Conservation (phyloP, 1,139 yeast genomes). For the Pichia inconspicua region DNA sequence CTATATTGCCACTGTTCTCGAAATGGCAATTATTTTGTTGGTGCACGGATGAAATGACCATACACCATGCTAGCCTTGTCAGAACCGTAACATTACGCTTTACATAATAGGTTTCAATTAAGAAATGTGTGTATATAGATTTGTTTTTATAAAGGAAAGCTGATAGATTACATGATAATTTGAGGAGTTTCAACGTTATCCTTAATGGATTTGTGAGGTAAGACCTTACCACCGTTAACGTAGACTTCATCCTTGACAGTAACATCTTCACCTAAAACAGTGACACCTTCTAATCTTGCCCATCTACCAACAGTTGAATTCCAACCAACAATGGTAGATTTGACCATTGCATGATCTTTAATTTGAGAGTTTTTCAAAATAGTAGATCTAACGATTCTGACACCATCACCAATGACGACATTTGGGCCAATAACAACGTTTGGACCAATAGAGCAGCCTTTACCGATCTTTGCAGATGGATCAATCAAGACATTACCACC, state of each 20-base stretch:
- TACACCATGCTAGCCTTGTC: too few species aligned
- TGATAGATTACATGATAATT: slow-evolving; percentile 73
- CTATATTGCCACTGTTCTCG: background rate
- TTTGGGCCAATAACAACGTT: slow-evolving; percentile 97
- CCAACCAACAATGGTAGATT: slow-evolving; percentile 98
- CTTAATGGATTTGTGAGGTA: slow-evolving; percentile 97
- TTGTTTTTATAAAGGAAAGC: background rate
- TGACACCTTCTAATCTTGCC: slow-evolving; percentile 98
- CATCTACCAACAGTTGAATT: slow-evolving; percentile 96
- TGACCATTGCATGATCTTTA: slow-evolving; percentile 97
- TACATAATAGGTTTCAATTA: background rate
- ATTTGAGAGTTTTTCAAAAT: slow-evolving; percentile 84
- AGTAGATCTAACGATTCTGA: slow-evolving; percentile 94
- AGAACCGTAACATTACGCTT: too few species aligned
- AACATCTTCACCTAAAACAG: slow-evolving; percentile 98
- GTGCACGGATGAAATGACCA: background rate
- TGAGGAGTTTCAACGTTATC: slow-evolving; percentile 95
- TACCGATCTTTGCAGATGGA: slow-evolving; percentile 89
- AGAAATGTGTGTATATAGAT: background rate
- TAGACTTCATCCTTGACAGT: slow-evolving; percentile 97
- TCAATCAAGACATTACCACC: slow-evolving; percentile 94
- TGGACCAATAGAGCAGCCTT: slow-evolving; percentile 95
- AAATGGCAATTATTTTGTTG: background rate
- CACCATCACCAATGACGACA: slow-evolving; percentile 95
- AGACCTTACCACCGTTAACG: slow-evolving; percentile 98